Conservation (phyloP, 1,284 basidiomycete species). For the Ustilago hordei region DNA sequence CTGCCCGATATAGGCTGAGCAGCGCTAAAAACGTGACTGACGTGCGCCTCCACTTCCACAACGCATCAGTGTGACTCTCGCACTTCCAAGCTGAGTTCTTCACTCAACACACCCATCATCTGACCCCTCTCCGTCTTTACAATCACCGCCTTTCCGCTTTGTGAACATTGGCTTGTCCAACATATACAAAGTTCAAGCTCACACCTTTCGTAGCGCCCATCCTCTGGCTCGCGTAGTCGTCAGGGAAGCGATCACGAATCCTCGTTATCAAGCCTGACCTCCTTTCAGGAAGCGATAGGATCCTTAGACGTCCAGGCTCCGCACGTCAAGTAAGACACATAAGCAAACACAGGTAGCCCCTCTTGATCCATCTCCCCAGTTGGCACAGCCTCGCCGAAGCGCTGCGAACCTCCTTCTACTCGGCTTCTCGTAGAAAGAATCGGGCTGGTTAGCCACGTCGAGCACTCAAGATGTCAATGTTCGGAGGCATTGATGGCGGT, state of each 20-base stretch:
- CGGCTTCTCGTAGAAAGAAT: background rate
- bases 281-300: too few relatives aligned
- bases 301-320: too few relatives aligned
- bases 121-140: too few relatives aligned
- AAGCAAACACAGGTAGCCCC: too few relatives aligned
- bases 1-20: background rate
- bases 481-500: slow-evolving; percentile 41
- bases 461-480: slow-evolving; percentile 30
- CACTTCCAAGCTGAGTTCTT: slow-evolving; percentile 5
- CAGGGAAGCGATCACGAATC: background rate
- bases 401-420: background rate
- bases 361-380: background rate
- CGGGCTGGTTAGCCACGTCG: background rate
- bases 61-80: background rate
- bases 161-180: background rate
- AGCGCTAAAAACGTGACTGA: slow-evolving; percentile 14
- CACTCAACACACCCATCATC: too few relatives aligned
- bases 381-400: background rate
- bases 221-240: background rate
- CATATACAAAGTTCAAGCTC: background rate
- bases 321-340: too few relatives aligned
- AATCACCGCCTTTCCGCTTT: background rate
- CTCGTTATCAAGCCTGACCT: background rate
- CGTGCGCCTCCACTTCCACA: slow-evolving; percentile 35
- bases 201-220: background rate